These are phyloP conservation scores for Cyberlindnera saturnus DNA, from an alignment of 805 yeast genomes.

Conservation along the genomic window DNA sequence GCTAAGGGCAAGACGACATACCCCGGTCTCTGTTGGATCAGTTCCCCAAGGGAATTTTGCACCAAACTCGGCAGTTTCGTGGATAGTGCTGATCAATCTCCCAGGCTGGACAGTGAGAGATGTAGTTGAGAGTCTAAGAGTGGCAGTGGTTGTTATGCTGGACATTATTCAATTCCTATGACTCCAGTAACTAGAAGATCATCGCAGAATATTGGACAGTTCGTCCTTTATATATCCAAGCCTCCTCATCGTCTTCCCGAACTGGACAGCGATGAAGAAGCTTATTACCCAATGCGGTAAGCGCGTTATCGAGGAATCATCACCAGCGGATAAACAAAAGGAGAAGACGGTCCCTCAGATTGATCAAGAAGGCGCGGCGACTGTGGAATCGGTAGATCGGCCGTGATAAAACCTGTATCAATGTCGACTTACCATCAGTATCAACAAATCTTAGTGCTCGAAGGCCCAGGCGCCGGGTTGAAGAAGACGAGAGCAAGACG, in stretches of 20 bases:
- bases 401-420: neutral
- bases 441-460: slow-evolving; percentile 18
- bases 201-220: too few species aligned
- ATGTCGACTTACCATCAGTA: slow-evolving; percentile 14
- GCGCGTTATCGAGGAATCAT: too few species aligned
- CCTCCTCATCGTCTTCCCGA: slow-evolving; percentile 2
- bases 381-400: too few species aligned
- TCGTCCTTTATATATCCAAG: neutral
- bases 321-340: too few species aligned
- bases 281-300: too few species aligned
- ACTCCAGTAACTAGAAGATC: too few species aligned
- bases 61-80: slow-evolving; percentile 57
- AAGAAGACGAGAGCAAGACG: slow-evolving; percentile 8
- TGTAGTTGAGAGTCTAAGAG: slow-evolving; percentile 8
- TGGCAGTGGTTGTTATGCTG: slow-evolving; percentile 3
- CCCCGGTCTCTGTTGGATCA: slow-evolving; percentile 51
- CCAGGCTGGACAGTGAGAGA: slow-evolving; percentile 27
- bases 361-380: too few species aligned
- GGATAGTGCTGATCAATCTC: slow-evolving; percentile 52
- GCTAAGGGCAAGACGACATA: slow-evolving; percentile 55
- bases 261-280: slow-evolving; percentile 4
- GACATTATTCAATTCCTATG: neutral
- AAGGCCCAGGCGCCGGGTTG: slow-evolving; percentile 2
- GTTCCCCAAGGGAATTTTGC: slow-evolving; percentile 59
- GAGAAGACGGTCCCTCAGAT: too few species aligned